Evolutionary conservation across 176 grass and related monocot genomes (phyloP).

Genomic region (Leersia perrieri): DNA sequence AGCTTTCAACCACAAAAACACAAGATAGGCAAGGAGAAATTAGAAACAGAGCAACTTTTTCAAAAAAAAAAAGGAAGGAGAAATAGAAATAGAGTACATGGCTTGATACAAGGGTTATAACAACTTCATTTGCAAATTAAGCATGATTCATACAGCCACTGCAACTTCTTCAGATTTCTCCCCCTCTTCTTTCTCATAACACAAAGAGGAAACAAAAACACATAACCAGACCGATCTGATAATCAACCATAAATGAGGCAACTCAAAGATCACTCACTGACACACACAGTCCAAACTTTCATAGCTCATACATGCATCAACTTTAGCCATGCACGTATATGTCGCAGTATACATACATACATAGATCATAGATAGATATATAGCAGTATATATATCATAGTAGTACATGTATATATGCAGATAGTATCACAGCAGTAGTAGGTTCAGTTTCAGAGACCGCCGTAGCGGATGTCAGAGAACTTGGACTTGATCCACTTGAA

Average conservation of each 20-base stretch:
- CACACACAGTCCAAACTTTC: conserved; percentile 13
- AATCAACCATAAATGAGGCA: conserved; percentile 7
- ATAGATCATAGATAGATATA: conserved; percentile 17
- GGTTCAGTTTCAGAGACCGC: conserved; percentile 46
- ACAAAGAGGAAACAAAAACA: conserved; percentile 22
- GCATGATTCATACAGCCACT: conserved; percentile 29
- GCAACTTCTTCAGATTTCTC: background rate
- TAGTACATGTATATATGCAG: background rate
- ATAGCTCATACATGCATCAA: conserved; percentile 2
- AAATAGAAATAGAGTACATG: background rate
- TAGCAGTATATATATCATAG: background rate
- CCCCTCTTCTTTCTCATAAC: background rate
- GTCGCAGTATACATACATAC: background rate
- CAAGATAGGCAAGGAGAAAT: background rate
- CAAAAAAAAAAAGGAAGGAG: background rate
- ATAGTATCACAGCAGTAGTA: too few species aligned
- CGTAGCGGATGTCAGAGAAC: conserved; percentile 76
- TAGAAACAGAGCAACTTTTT: too few species aligned
- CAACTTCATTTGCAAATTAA: conserved; percentile 17
- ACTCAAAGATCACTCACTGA: conserved; percentile 15
- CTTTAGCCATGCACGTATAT: conserved; percentile 23
- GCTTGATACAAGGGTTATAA: too few species aligned
- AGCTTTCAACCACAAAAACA: background rate
- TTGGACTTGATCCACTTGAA: conserved; percentile 99
- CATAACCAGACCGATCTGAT: conserved; percentile 6